These are phyloP conservation scores for Tolypocladium tropicale DNA, from an alignment of 2,329 filamentous ascomycete genomes.

Conservation along the genomic window DNA sequence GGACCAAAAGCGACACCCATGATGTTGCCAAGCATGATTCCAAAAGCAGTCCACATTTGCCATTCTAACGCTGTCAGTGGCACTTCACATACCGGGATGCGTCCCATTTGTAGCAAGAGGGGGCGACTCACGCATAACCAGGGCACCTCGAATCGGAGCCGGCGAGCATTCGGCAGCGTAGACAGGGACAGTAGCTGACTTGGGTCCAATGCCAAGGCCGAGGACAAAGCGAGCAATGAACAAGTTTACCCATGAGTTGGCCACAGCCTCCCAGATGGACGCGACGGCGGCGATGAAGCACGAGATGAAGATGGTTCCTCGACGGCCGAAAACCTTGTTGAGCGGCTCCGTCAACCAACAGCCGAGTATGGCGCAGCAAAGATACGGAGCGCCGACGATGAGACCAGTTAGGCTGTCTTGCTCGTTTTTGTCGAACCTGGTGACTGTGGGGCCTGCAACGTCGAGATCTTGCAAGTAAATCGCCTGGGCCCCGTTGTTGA, in stretches of 20 bases:
- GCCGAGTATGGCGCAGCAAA: constrained; percentile 7
- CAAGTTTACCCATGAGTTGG: constrained; percentile 28
- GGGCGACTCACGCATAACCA: constrained; percentile 52
- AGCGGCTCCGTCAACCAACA: constrained; percentile 23
- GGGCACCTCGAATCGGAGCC: constrained; percentile 54
- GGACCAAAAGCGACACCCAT: constrained; percentile 21
- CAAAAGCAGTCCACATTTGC: constrained; percentile 26
- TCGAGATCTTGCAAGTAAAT: constrained; percentile 43
- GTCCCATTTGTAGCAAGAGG: too few relatives aligned
- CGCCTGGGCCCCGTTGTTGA: constrained; percentile 53
- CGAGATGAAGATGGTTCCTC: constrained; percentile 8
- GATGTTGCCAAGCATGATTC: constrained; percentile 34
- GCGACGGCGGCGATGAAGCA: constrained; percentile 7
- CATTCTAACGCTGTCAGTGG: constrained; percentile 31
- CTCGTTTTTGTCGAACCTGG: constrained; percentile 26
- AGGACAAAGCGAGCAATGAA: constrained; percentile 55
- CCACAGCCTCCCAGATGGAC: constrained; percentile 13
- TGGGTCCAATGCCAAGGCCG: constrained; percentile 58
- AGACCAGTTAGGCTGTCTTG: constrained; percentile 37
- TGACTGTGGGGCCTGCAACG: constrained; percentile 51
- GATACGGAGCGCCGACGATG: constrained; percentile 9
- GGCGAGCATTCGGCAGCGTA: constrained; percentile 65
- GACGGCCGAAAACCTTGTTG: constrained; percentile 7
- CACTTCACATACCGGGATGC: background rate
- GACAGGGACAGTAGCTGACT: constrained; percentile 54